phyloP scores from a whole-genome alignment of 805 yeast genomes.

The Kuraishia floccosa region DNA sequence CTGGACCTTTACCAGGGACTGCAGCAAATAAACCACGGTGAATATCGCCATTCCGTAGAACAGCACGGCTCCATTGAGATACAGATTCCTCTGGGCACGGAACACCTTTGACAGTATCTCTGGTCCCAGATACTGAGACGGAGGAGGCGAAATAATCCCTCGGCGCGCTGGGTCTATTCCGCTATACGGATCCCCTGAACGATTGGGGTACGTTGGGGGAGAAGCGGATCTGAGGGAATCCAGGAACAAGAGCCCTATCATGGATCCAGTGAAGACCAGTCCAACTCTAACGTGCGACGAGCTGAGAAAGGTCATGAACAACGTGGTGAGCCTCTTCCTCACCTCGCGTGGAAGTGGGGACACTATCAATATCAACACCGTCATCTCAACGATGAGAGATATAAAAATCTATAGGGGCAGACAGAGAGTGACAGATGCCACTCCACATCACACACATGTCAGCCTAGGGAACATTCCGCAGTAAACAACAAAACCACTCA shows the following conservation, averaged over 20 bases:
- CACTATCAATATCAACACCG: conserved; percentile 25
- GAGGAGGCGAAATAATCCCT: conserved; percentile 2
- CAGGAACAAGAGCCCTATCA: conserved; percentile 31
- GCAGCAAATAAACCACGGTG: conserved; percentile 30
- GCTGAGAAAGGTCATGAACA: conserved; percentile 16
- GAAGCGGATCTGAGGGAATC: conserved; percentile 26
- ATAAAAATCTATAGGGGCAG: conserved; percentile 19
- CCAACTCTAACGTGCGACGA: conserved; percentile 30
- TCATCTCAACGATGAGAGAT: conserved; percentile 32
- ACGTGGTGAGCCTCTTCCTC: conserved; percentile 23
- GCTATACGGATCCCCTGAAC: conserved; percentile 5
- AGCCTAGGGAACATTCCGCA: no score
- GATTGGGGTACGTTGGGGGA: conserved; percentile 6
- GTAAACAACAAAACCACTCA: neutral
- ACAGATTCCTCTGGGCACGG: conserved; percentile 46
- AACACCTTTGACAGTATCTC: conserved; percentile 33
- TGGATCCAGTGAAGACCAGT: conserved; percentile 22
- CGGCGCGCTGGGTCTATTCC: conserved; percentile 4
- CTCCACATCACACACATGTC: neutral
- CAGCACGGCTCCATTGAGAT: conserved; percentile 42
- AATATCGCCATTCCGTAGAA: conserved; percentile 32
- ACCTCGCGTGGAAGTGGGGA: conserved; percentile 37
- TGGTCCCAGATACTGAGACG: no score
- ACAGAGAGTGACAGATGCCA: neutral
- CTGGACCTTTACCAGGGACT: conserved; percentile 28